Evolutionary conservation across 768 basidiomycete species (phyloP), one percentile per base, ranked within the genome.

Genomic region (Candolleomyces aberdarensis): DNA sequence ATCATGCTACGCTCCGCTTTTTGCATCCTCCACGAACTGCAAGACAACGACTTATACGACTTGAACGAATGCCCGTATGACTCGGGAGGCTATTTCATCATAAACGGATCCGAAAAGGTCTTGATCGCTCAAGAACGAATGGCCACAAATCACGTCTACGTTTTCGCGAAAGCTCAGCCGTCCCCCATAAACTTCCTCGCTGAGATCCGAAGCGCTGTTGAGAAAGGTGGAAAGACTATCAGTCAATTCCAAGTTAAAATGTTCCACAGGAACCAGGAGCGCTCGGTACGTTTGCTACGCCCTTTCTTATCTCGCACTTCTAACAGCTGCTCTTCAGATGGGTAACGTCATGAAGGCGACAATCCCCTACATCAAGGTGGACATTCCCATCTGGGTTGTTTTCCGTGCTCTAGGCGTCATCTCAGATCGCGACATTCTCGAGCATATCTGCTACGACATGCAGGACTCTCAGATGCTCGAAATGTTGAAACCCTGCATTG

Each of bases 21-120:
- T 79, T 99, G 97, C 75, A 92, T 96, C 60, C 85, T 98, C 39
- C 83, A 88, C 67, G 87, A 79, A 19, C 75, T 98, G 39, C 82
- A 83, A 65, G 92, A 96, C 53, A 83, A 85, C 63, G 91, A 93
- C 64, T 78, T 96, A 52, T 93, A 88, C 72, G 92, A 95, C 68
- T 77, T 98, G 66, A 98, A 97, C 70, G 97, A 99, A 76, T 99
- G 97, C 71, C 96, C 96, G 5, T 96, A 96, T 70, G 97, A 99
- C 75, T 94, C 95, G 43, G 97, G 97, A 73, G 97, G 97, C 53
- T 99, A 99, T 73, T 99, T 99, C 74, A 94, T 99, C 71, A 98
- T 99, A 78, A 98, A 98, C 67, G 97, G 97, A 13, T 98, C 97
- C 2, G 97, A 99, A 73, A 99, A 99, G 75, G 97, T 99, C n/a